phyloP scores from a whole-genome alignment of 2,329 filamentous ascomycete species.

The Penicillium sp. region DNA sequence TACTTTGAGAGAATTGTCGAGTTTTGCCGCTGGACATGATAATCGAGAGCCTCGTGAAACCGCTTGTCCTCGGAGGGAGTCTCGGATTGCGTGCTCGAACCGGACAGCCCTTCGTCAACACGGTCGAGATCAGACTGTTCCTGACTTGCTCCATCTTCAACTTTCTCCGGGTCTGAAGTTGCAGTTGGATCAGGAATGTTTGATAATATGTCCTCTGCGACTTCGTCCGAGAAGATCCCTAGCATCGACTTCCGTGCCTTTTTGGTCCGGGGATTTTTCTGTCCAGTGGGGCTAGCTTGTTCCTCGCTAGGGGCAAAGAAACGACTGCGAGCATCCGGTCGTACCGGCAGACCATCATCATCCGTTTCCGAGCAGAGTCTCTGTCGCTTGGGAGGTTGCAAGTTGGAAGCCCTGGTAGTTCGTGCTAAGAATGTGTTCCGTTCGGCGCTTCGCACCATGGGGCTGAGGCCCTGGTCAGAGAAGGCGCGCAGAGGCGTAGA shows the following conservation, averaged over 20 bases:
- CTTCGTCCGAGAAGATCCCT: constrained; percentile 50
- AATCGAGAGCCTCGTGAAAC: constrained; percentile 34
- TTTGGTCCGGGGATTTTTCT: constrained; percentile 34
- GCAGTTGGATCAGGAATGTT: constrained; percentile 37
- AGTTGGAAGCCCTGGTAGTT: constrained; percentile 37
- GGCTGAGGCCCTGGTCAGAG: constrained; percentile 38
- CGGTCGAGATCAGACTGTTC: constrained; percentile 3
- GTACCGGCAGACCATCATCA: constrained; percentile 30
- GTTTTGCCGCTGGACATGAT: constrained; percentile 36
- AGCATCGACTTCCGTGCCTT: constrained; percentile 42
- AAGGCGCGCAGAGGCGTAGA: constrained; percentile 34
- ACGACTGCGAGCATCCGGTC: constrained; percentile 39
- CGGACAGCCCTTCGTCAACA: neutral
- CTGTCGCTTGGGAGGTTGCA: constrained; percentile 47
- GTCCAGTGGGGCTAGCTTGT: constrained; percentile 38
- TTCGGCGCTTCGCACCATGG: constrained; percentile 38
- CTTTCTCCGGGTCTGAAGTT: neutral
- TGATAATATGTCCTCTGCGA: constrained; percentile 47
- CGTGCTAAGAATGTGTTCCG: constrained; percentile 38
- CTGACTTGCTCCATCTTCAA: constrained; percentile 4
- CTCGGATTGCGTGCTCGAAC: neutral
- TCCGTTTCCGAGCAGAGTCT: constrained; percentile 48
- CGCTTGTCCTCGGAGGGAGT: constrained; percentile 15
- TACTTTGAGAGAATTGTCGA: constrained; percentile 33
- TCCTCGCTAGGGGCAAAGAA: constrained; percentile 41